Base-by-base conservation (phyloP, 1,139 yeast species). In the Geotrichum europaeum region DNA sequence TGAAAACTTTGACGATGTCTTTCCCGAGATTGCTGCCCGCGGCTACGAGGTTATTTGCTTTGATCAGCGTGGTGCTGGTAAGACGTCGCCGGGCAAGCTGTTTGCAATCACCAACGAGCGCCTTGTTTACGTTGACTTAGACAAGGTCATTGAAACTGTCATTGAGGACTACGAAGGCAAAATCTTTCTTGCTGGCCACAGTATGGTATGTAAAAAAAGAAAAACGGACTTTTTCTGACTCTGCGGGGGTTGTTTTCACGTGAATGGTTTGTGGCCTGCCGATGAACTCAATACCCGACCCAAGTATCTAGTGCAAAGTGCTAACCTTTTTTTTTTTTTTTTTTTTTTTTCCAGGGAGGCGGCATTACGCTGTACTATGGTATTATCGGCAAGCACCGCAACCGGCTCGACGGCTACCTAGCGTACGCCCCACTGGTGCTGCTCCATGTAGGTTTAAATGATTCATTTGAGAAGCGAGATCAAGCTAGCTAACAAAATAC, bases 51-150 rank as follows among this genome's bases (percentile, higher is more conserved):
- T 85, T 2, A 85, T 86, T 69, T 83, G 83, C 66, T 92, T 84
- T 72, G 96, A 89, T 71, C 97, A 90, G 75, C 81, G 97, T 67
- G 98, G 98, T 1, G 85, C 92, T 12, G 97, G 97, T 4, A 81
- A 79, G 60, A 88, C 97, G 0, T 62, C 66, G 36, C 62, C 68
- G 50, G 83, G 84, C 20, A 78, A 80, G 57, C 75, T 77, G 4
- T 79, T 79, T 59, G 97, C 97, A 10, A 71, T 75, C 57, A 86
- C 95, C 3, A 80, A 85, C 70, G 96, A 91, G 67, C 69, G 68
- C 60, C 81, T 80, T 65, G 83, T 84, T 3, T 85, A 83, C 72
- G 77, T 80, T 49, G 97, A 90, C 71, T 76, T 92, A 67, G 90
- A 90, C 67, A 81, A 78, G 66, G 80, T 92, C 69, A 75, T 86